Percentiles rank a stretch among this genome's conserved stretches.
Evolutionary conservation across 441 rosid species (phyloP).

Genomic region (Eugenia klotzschiana): DNA sequence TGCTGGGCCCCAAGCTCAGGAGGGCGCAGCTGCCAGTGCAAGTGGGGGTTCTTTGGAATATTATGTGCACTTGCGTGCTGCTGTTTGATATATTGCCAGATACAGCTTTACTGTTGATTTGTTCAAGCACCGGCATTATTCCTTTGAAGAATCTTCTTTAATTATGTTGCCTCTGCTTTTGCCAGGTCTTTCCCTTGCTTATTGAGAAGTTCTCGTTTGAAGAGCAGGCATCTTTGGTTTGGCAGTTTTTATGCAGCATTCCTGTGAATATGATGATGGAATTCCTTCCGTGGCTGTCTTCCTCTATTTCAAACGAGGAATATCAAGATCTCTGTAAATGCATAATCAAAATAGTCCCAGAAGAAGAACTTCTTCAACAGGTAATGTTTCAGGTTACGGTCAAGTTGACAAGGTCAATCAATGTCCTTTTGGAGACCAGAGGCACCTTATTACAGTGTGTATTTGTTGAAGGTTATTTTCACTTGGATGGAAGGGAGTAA

Average conservation of each 20-base stretch:
- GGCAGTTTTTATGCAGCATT: conserved; percentile 98
- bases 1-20: background rate
- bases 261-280: conserved; percentile 86
- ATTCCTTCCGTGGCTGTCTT: conserved; percentile 90
- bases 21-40: background rate
- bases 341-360: conserved; percentile 63
- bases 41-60: background rate
- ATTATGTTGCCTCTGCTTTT: conserved; percentile 2
- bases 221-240: conserved; percentile 91
- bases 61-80: background rate
- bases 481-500: conserved; percentile 56
- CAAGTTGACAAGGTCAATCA: background rate
- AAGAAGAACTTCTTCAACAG: conserved; percentile 70
- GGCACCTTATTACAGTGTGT: background rate
- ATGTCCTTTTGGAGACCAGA: background rate
- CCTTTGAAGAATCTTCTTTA: background rate
- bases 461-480: conserved; percentile 39
- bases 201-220: conserved; percentile 72
- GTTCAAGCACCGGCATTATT: background rate
- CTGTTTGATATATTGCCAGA: background rate
- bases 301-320: conserved; percentile 69
- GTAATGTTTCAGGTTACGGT: conserved; percentile 14
- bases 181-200: conserved; percentile 83
- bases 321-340: conserved; percentile 51
- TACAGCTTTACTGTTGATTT: background rate